Base-by-base conservation (phyloP, 1,284 basidiomycete species). In the Microbotryum violaceum region DNA sequence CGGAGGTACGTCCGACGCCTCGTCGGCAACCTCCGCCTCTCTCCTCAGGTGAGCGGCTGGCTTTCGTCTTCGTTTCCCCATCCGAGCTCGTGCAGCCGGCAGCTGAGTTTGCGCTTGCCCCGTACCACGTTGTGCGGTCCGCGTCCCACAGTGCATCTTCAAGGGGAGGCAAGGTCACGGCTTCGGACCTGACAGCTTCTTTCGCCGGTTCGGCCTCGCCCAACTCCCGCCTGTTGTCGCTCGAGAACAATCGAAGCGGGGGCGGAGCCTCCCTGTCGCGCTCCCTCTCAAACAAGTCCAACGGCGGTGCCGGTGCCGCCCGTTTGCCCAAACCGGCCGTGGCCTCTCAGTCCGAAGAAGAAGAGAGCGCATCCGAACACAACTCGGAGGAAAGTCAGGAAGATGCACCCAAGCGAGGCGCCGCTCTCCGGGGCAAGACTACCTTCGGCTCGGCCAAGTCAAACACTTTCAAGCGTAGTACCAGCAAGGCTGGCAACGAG, bases 141-240 rank as follows among this genome's bases (percentile, higher is more conserved):
- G 4, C 20, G 9, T 8, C 6, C 31, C 47, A 33, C 56, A 58
- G 60, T 31, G 44, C 55, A 6, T 54, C 60, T 2, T 58, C 57
- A 2, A 45, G 50, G 21, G 33, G 21, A 20, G 33, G 52, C 46
- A 64, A 64, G 50, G 59, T 64, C 54, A 56, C 54, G 54, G 20
- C 63, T 1, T 46, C 46, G 5, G 63, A 64, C 14, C 59, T 64
- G 7, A 42, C 55, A 29, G 47, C 55, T 21, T 42, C 37, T 42
- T 42, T 42, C 37, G 37, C 37, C 37, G 12, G 12, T 18, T 54
- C 54, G 5, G 57, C 57, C 25, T 56, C 61, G n/a, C 63, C 63
- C 29, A 64, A 64, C 50, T 64, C 63, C 21, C 63, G 63, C 37
- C 57, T 64, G 59, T 49, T 64, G 37, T 53, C 63, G 16, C 37